A percentile compares a stretch with the other conserved stretches of the same genome.
phyloP scores from a whole-genome alignment of 2,329 filamentous ascomycete species.

The Colletotrichum godetiae region DNA sequence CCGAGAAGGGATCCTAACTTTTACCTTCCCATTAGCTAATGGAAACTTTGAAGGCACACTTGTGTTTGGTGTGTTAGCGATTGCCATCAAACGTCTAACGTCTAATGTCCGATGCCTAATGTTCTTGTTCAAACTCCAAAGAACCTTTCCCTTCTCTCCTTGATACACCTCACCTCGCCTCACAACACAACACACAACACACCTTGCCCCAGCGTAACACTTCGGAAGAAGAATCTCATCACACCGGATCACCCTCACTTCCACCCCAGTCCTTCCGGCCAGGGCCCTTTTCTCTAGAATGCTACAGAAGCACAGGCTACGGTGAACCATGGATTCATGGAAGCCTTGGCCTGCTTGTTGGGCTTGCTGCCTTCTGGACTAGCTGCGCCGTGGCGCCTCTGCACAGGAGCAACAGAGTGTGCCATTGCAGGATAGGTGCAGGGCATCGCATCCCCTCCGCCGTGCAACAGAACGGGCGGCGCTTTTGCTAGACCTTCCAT shows the following conservation, averaged over 20 bases:
- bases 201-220: background rate
- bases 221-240: background rate
- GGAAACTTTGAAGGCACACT: background rate
- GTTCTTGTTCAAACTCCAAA: background rate
- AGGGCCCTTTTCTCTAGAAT: slow-evolving; percentile 1
- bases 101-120: background rate
- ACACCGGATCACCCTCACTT: background rate
- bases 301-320: slow-evolving; percentile 21
- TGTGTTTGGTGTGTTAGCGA: background rate
- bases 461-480: slow-evolving; percentile 17
- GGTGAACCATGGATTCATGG: background rate
- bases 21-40: background rate
- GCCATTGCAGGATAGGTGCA: slow-evolving; percentile 24
- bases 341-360: slow-evolving; percentile 8
- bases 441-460: slow-evolving; percentile 17
- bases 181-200: background rate
- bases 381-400: slow-evolving; percentile 20
- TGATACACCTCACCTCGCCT: background rate
- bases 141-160: background rate
- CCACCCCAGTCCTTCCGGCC: background rate
- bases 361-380: slow-evolving; percentile 1
- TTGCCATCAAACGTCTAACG: background rate
- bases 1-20: background rate
- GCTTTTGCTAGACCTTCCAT: slow-evolving; percentile 26
- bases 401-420: slow-evolving; percentile 11